A percentile compares a stretch with the other conserved stretches of the same genome.
These are phyloP conservation scores for Tephrocybe sp. DNA, from an alignment of 768 basidiomycete species.

Conservation along the genomic window DNA sequence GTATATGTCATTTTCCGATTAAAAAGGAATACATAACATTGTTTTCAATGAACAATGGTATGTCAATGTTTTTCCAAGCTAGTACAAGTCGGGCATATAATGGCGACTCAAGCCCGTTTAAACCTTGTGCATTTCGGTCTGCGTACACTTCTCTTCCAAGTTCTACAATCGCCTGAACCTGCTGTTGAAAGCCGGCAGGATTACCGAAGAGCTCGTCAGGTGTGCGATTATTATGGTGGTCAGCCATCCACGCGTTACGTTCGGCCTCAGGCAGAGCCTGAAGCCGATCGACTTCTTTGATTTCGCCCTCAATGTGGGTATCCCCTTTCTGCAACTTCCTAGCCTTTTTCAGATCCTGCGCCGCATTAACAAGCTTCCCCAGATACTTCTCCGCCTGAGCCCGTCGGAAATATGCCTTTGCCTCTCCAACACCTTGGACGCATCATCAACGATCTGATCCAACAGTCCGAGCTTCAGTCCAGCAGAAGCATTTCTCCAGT, in stretches of 20 bases:
- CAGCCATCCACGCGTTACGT: neutral
- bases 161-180: neutral
- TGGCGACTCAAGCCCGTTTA: too few species aligned
- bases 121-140: too few species aligned
- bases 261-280: neutral
- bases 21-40: too few species aligned
- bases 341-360: neutral
- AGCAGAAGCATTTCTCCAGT: neutral
- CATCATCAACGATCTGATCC: neutral
- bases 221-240: neutral
- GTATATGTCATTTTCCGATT: too few species aligned
- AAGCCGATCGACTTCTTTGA: neutral
- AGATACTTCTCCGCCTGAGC: neutral
- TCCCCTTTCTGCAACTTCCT: neutral
- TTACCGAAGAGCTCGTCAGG: neutral
- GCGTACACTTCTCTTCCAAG: neutral
- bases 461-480: neutral
- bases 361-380: neutral
- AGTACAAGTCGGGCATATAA: too few species aligned
- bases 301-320: neutral
- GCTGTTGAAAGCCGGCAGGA: neutral
- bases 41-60: too few species aligned
- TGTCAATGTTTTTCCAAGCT: too few species aligned
- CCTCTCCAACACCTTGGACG: neutral
- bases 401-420: slow-evolving; percentile 1